Conservation (phyloP, 768 basidiomycete genomes). For the Dendrothele bispora region DNA sequence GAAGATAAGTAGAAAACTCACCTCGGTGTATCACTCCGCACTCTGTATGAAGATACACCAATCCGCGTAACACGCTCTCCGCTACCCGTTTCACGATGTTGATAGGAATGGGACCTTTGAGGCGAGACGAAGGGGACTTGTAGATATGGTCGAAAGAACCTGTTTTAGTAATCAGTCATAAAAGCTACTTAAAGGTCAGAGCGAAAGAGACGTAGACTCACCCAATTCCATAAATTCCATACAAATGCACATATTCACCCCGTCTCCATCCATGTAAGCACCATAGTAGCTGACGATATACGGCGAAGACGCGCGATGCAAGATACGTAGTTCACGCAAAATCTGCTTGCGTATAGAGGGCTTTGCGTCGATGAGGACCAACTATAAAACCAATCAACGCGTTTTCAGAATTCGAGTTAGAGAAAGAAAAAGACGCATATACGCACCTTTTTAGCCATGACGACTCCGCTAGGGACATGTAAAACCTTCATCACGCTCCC, state of each 20-base stretch:
- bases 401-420: not conserved
- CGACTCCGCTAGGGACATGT: constrained; percentile 84
- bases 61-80: constrained; percentile 86
- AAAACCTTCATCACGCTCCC: constrained; percentile 97
- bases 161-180: constrained; percentile 43
- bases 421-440: not conserved
- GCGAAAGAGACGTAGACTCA: no score
- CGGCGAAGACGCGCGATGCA: constrained; percentile 93
- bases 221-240: constrained; percentile 99
- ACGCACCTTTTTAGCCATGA: constrained; percentile 98
- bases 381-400: constrained; percentile 42
- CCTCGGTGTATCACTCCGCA: constrained; percentile 98
- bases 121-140: no score
- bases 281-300: constrained; percentile 98
- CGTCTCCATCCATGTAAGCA: constrained; percentile 95
- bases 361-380: constrained; percentile 95
- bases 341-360: constrained; percentile 97
- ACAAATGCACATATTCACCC: constrained; percentile 98
- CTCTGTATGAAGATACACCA: constrained; percentile 96
- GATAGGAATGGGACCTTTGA: constrained; percentile 90
- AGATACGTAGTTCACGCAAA: constrained; percentile 95
- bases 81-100: constrained; percentile 92
- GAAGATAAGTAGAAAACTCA: constrained; percentile 34
- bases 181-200: not conserved
- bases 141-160: constrained; percentile 94